Evolutionary conservation across 768 basidiomycete genomes (phyloP), one percentile per base, ranked within the genome.

Genomic region (Naganishia friedmannii): DNA sequence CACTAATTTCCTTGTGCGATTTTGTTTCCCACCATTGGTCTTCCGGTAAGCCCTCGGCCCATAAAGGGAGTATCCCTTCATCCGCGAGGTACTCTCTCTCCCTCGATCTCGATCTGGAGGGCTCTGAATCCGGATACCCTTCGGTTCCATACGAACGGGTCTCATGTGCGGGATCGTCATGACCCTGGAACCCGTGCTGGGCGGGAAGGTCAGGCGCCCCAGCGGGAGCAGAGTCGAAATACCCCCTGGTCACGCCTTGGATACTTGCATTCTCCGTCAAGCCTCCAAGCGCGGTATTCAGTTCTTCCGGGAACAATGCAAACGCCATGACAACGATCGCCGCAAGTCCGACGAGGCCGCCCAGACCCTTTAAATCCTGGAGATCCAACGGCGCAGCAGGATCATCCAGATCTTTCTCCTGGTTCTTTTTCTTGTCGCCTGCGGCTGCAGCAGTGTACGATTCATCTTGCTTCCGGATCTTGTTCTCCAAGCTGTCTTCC

Each of bases 291-390:
- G 53, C 65, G 17, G 46, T 48, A 31, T 71, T 68, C 23, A 71
- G n/a, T 48, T 72, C 71, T 28, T 72, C 66, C 1, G 71, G 71
- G 32, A 72, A 72, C 12, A 72, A 26, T 10, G 67, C 55, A 56
- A 72, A 69, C 17, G 58, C 67, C 55, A 72, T 39, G n/a, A 72
- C 67, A 4, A 72, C 39, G 31, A 72, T 23, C 39, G 67, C 71
- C 8, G 66, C 60, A 5, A 72, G n/a, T 15, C 67, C 71, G 1
- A 72, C 67, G 28, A 72, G 51, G 0, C 57, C 67, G 13, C 71
- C 71, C 0, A 72, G 58, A 4, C 71, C 67, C 19, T 53, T 46
- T n/a, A 72, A 42, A 42, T 72, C 71, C 31, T 53, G 34, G 15
- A 72, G n/a, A 28, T 72, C 71, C 13, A 72, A 37, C 21, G 57